phyloP scores from a whole-genome alignment of 176 grass and related monocot species.

The Metroxylon sagu region DNA sequence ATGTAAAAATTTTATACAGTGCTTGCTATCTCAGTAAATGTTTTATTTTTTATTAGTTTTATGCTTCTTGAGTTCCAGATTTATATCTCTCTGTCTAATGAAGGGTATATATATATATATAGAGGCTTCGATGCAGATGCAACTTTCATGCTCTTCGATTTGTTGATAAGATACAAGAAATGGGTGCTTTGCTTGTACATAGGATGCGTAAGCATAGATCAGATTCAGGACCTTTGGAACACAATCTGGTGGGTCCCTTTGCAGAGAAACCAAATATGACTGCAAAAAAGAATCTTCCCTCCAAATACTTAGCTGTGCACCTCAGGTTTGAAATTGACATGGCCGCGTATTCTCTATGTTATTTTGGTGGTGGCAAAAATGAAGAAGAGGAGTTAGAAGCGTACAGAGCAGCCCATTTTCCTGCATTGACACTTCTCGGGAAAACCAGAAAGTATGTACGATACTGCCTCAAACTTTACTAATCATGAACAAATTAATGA shows the following conservation, averaged over 20 bases:
- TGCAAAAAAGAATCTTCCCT: constrained; percentile 24
- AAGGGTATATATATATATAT: constrained; percentile 24
- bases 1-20: not conserved
- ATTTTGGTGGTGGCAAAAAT: constrained; percentile 96
- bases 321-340: constrained; percentile 98
- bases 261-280: constrained; percentile 23
- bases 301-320: constrained; percentile 87
- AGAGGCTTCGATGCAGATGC: constrained; percentile 96
- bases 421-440: constrained; percentile 66
- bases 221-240: constrained; percentile 34
- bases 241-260: constrained; percentile 76
- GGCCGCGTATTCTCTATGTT: constrained; percentile 95
- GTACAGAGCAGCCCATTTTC: constrained; percentile 82
- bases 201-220: constrained; percentile 59
- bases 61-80: too few relatives aligned
- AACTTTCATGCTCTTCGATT: constrained; percentile 96
- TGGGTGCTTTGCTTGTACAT: constrained; percentile 65
- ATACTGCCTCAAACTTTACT: too few relatives aligned
- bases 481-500: too few relatives aligned
- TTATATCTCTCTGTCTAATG: constrained; percentile 1
- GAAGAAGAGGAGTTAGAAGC: constrained; percentile 85
- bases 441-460: constrained; percentile 73
- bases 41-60: not conserved
- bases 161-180: constrained; percentile 78
- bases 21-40: constrained; percentile 9